phyloP scores from a whole-genome alignment of 768 basidiomycete genomes.

The Nidularia pulvinata region DNA sequence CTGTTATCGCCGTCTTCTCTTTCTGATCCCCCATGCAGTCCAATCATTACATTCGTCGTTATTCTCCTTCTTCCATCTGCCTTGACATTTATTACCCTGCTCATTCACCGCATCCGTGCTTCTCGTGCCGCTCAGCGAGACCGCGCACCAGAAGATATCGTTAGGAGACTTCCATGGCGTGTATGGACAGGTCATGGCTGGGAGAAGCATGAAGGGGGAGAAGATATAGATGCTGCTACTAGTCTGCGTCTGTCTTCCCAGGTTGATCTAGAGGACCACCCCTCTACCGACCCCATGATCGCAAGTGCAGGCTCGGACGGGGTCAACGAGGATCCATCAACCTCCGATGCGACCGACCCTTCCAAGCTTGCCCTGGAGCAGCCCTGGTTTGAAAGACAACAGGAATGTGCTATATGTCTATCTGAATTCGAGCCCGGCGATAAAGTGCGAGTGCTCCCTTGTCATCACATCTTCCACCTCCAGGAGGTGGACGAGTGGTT shows the following conservation, averaged over 20 bases:
- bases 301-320: constrained; percentile 2
- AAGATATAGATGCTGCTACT: constrained; percentile 23
- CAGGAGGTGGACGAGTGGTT: constrained; percentile 93
- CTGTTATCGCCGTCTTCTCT: too few relatives aligned
- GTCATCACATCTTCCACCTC: constrained; percentile 94
- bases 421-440: constrained; percentile 87
- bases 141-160: constrained; percentile 80
- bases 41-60: constrained; percentile 83
- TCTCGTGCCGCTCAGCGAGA: constrained; percentile 82
- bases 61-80: constrained; percentile 90
- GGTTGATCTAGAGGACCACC: constrained; percentile 36
- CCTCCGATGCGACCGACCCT: constrained; percentile 27
- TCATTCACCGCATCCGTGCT: constrained; percentile 86
- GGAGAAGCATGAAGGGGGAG: constrained; percentile 68
- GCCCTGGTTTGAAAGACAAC: constrained; percentile 80
- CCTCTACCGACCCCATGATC: constrained; percentile 12
- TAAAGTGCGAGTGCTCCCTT: constrained; percentile 88
- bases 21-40: constrained; percentile 38
- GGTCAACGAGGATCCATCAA: constrained; percentile 29
- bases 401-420: constrained; percentile 94
- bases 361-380: constrained; percentile 33
- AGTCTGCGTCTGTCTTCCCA: constrained; percentile 21
- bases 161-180: constrained; percentile 77
- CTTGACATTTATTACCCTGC: constrained; percentile 85
- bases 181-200: constrained; percentile 82